Base-by-base conservation (phyloP, 1,139 yeast species). In the Petasospora rhodanensis region DNA sequence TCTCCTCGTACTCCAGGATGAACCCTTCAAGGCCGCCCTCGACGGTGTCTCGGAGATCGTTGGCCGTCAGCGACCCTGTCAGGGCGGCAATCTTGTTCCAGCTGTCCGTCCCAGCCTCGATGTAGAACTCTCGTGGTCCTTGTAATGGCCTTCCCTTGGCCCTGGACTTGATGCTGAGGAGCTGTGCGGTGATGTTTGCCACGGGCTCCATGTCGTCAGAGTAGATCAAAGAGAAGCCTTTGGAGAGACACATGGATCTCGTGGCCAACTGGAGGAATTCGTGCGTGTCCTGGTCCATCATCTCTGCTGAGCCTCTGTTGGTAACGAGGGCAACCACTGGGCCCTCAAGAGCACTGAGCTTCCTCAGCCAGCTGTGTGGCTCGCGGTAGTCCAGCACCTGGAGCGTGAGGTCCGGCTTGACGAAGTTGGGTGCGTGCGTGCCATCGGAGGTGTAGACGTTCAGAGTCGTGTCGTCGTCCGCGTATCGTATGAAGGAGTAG, bases 211-310 rank as follows among this genome's bases (percentile, higher is more conserved):
- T 12, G 14, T 35, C 33, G 2, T 32, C 28, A 1, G 37, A 19
- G 27, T 56, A 61, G 4, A 55, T 39, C 13, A 68, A 49, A 3
- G 62, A 48, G 1, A 60, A 66, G 0, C 66, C 70, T 46, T 70
- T 71, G 22, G 64, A 59, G 31, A 75, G 49, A 10, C 74, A 62
- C 1, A 76, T 40, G 8, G 68, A 55, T 24, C 94, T 62, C 19
- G 78, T 43, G 27, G 64, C 48, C 45, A 79, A 83, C 48, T 81
- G 86, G 3, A 66, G 48, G 34, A 50, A 62, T 36, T 72, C 78
- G 19, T 68, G 52, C 5, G 47, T 30, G 4, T 41, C 45, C 14
- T 45, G 54, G 12, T 40, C 42, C 38, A 43, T 17, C 1, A 15
- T 14, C 11, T 16, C 16, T 3, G 18, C n/a, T n/a, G n/a, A n/a